Conservation (phyloP, 2,329 filamentous ascomycete genomes). For the Tympanopsis confertula region DNA sequence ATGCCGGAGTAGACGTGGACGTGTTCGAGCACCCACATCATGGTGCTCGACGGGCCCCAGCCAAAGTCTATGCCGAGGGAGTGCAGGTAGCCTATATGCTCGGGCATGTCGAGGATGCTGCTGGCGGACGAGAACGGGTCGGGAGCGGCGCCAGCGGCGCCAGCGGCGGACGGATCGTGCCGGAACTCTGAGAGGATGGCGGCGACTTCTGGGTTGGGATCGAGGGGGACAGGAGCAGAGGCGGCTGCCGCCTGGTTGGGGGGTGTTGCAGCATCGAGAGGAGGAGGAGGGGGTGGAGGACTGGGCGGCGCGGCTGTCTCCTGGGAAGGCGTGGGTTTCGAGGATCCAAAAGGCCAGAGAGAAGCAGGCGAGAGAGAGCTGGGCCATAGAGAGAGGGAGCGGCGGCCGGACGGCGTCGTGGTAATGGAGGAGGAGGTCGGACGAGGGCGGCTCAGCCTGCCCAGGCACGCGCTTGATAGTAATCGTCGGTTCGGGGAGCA, state of each 20-base stretch:
- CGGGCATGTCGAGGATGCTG: constrained; percentile 49
- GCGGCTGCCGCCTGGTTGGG: constrained; percentile 3
- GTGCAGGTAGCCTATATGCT: constrained; percentile 72
- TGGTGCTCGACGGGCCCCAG: constrained; percentile 61
- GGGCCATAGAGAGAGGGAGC: neutral
- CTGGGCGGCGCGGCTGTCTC: constrained; percentile 8
- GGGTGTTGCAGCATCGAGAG: constrained; percentile 6
- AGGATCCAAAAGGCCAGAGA: constrained; percentile 1
- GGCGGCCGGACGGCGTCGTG: too few species aligned
- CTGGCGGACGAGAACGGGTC: constrained; percentile 10
- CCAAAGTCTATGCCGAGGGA: constrained; percentile 79
- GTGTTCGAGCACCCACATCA: constrained; percentile 72
- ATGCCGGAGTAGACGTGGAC: constrained; percentile 64
- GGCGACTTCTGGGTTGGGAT: neutral
- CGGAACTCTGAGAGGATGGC: neutral
- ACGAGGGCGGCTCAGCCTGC: too few species aligned
- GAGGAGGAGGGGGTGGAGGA: constrained; percentile 8
- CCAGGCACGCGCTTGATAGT: too few species aligned
- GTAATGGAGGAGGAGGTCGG: too few species aligned
- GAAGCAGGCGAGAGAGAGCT: neutral
- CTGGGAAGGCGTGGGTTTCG: constrained; percentile 4
- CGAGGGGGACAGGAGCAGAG: neutral
- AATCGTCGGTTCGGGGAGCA: too few species aligned
- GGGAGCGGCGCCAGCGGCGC: constrained; percentile 7
- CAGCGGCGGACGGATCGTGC: constrained; percentile 3